Evolutionary conservation across 2,329 filamentous ascomycete genomes (phyloP).

Genomic region (Calonectria fujianensis): DNA sequence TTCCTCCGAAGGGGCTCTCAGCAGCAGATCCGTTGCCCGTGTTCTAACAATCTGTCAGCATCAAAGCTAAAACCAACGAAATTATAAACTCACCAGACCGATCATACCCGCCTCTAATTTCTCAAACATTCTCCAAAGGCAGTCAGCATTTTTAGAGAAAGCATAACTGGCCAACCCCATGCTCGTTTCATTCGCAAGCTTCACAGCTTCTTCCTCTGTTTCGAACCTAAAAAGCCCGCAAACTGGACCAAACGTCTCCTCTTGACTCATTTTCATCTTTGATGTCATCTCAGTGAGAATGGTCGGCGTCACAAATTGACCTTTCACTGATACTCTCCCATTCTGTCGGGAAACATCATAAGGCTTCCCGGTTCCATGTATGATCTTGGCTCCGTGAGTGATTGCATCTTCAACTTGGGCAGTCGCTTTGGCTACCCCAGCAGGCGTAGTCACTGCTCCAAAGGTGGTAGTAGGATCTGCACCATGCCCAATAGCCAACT

Average conservation of each 20-base stretch:
- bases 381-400: slow-evolving; percentile 17
- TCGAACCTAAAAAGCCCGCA: no score
- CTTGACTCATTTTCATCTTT: no score
- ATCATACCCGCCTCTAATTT: slow-evolving; percentile 35
- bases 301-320: no score
- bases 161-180: slow-evolving; percentile 14
- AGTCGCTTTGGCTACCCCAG: slow-evolving; percentile 53
- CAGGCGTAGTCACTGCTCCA: slow-evolving; percentile 54
- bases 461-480: slow-evolving; percentile 48
- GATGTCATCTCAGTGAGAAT: no score
- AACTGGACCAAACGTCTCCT: no score
- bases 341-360: slow-evolving; percentile 11
- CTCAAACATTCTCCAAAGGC: slow-evolving; percentile 33
- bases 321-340: slow-evolving; percentile 12
- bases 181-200: no score
- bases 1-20: slow-evolving; percentile 36
- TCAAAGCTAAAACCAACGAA: not conserved
- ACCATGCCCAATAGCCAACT: slow-evolving; percentile 34
- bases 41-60: slow-evolving; percentile 7
- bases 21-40: slow-evolving; percentile 30
- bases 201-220: no score
- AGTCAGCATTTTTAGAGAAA: slow-evolving; percentile 30
- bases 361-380: slow-evolving; percentile 18
- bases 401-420: slow-evolving; percentile 34
- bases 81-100: not conserved